Evolutionary conservation across 345 rosid species (phyloP), one percentile per base, ranked within the genome.

Genomic region (Gossypium thurberi): DNA sequence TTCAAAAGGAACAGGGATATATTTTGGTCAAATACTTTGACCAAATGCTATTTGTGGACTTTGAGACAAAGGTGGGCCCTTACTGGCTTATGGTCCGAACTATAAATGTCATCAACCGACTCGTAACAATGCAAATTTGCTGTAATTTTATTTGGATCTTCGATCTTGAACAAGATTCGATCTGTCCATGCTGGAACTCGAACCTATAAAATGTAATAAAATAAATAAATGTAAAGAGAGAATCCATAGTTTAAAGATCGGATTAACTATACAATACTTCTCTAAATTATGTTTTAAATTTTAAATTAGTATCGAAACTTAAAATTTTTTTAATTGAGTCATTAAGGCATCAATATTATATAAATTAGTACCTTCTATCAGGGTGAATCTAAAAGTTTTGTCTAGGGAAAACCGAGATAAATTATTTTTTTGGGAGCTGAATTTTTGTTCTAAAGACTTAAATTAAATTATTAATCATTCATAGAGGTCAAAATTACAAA

Each of bases 171-270:
- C 76, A 87, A 46, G 64, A 85, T 83, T 68, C 90, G 75, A 76
- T 85, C 87, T 2, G 88, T 85, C 90, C 90, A 85, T 33, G 90
- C 80, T n/a, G 90, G 88, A 26, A 87, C 81, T 57, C 88, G 74
- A 13, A 81, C 87, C 81, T 81, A 67, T 8, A 2, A 44, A 40
- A 47, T 4, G 37, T 33, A 25, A 2, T 18, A n/a, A 28, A 0
- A 3, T 18, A 17, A 0, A 8, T 3, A 12, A 69, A n/a, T 4
- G 17, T 0, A 56, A 20, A 56, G 3, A 1, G 13, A 20, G 33
- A 7, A 57, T 57, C 6, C 25, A 18, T 18, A n/a, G 59, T 53
- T 53, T 7, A 18, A 56, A 52, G 9, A 17, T 52, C 4, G n/a
- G 21, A n/a, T 40, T 53, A 33, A 33, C 0, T 33, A 33, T 4